These are phyloP conservation scores for Cylindrotheca fusiformis DNA, from an alignment of 108 stramenopile genomes.

Conservation along the genomic window DNA sequence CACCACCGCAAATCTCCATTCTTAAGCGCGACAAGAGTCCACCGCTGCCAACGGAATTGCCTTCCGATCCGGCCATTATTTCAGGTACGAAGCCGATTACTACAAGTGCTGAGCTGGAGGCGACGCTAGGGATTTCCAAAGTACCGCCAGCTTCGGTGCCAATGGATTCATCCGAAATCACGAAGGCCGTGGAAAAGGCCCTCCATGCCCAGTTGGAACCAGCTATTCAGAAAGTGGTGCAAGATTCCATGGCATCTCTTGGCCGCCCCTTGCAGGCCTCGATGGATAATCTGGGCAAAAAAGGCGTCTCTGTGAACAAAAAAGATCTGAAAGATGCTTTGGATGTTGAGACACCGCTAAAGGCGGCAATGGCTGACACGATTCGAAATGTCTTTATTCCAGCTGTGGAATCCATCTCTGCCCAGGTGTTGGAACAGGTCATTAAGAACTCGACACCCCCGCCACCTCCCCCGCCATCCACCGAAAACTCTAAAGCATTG, in stretches of 20 bases:
- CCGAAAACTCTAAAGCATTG: constrained; percentile 19
- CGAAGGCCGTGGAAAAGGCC: constrained; percentile 38
- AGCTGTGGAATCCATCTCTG: constrained; percentile 63
- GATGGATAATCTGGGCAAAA: constrained; percentile 46
- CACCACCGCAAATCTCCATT: constrained; percentile 42
- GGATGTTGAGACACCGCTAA: constrained; percentile 43
- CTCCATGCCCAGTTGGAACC: constrained; percentile 41
- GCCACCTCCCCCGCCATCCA: constrained; percentile 17
- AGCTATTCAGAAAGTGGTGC: constrained; percentile 37
- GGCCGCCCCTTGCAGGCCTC: constrained; percentile 39
- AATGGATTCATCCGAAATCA: constrained; percentile 8
- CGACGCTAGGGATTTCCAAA: background rate
- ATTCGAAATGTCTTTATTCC: constrained; percentile 76
- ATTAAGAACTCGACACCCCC: constrained; percentile 16
- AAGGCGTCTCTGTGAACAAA: constrained; percentile 42
- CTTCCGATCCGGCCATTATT: constrained; percentile 19
- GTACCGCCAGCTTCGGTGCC: background rate
- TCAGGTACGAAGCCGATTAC: background rate
- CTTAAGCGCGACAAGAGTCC: constrained; percentile 36
- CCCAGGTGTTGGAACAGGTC: constrained; percentile 64
- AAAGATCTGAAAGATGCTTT: constrained; percentile 44
- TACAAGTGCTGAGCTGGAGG: background rate
- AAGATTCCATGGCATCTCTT: constrained; percentile 37
- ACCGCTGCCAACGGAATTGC: constrained; percentile 3
- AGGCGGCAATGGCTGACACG: constrained; percentile 40